These are phyloP conservation scores for Glaciozyma martinii DNA, from an alignment of 768 basidiomycete genomes.

Conservation along the genomic window DNA sequence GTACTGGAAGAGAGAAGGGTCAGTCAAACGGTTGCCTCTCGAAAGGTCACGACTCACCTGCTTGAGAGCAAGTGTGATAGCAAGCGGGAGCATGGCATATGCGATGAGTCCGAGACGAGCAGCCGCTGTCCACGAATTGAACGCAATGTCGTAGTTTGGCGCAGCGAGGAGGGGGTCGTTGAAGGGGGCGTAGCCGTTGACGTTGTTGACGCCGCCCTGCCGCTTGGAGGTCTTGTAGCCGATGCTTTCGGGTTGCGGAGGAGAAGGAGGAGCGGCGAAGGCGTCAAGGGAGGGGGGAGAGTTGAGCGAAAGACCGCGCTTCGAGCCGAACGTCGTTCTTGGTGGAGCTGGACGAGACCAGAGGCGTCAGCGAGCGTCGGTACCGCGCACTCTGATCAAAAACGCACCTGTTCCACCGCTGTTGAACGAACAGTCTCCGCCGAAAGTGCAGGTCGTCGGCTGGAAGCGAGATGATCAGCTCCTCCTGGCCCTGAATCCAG, in stretches of 20 bases:
- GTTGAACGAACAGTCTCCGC: conserved; percentile 31
- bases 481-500: neutral
- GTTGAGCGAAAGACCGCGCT: conserved; percentile 21
- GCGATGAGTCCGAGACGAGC: conserved; percentile 59
- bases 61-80: conserved; percentile 61
- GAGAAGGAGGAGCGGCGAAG: neutral
- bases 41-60: conserved; percentile 34
- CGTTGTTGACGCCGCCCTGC: conserved; percentile 23
- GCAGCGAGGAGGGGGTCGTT: conserved; percentile 41
- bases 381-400: neutral
- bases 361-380: neutral
- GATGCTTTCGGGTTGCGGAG: neutral
- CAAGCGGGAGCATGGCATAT: conserved; percentile 63
- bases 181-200: conserved; percentile 22
- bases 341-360: conserved; percentile 19
- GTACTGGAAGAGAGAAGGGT: too few relatives aligned
- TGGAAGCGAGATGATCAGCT: neutral
- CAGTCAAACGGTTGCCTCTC: too few relatives aligned
- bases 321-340: conserved; percentile 34
- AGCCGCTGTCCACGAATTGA: conserved; percentile 65
- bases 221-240: neutral
- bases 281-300: neutral
- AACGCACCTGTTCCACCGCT: conserved; percentile 4
- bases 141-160: conserved; percentile 55
- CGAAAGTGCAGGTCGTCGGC: conserved; percentile 33